Base-by-base conservation (phyloP, 2,329 filamentous ascomycete species). In the Microcyclosporella mali region DNA sequence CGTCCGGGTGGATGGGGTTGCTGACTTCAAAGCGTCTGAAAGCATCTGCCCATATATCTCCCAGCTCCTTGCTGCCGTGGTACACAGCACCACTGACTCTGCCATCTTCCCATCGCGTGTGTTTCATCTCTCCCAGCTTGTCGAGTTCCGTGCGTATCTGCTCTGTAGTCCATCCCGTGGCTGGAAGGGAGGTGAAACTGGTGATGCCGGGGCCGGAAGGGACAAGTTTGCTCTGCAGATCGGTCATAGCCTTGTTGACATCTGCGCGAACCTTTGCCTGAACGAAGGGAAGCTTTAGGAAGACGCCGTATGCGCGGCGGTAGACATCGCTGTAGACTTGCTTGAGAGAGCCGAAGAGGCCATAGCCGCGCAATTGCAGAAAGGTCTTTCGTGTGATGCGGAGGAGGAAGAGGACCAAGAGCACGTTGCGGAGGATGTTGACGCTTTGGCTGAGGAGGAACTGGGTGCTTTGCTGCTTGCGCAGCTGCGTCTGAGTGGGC, bases 1-100 rank as follows among this genome's bases (percentile, higher is more conserved):
- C 90, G 68, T 98, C 92, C 6, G 92, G 92, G 65, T 98, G 92
- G 55, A 98, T 92, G 2, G 92, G 92, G 66, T 98, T 98, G 30
- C 88, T 79, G 21, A 98, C 92, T 38, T 88, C 90, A 65, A 98
- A 98, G 66, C 85, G 85, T 52, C 85, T 85, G 73, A 90, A 97
- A 0, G 92, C 90, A 63, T 95, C 87, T 4, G 86, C 85, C 70
- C 98, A 92, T 30, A 98, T 72, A 59, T 84, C 79, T 47, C 92
- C 69, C 55, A 98, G 70, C 33, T 84, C 82, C 30, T 85, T 78
- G 40, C 92, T 92, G 52, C 92, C 92, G 62, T 97, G 90, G 63
- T 98, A 98, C 27, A 98, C 92, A 19, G 92, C 90, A 21, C 92
- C 92, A 32, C 86, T 94, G 41, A 98, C 92, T 52, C 80, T 83